phyloP scores from a whole-genome alignment of 352 stramenopile genomes.

The Peronospora belbahrii region DNA sequence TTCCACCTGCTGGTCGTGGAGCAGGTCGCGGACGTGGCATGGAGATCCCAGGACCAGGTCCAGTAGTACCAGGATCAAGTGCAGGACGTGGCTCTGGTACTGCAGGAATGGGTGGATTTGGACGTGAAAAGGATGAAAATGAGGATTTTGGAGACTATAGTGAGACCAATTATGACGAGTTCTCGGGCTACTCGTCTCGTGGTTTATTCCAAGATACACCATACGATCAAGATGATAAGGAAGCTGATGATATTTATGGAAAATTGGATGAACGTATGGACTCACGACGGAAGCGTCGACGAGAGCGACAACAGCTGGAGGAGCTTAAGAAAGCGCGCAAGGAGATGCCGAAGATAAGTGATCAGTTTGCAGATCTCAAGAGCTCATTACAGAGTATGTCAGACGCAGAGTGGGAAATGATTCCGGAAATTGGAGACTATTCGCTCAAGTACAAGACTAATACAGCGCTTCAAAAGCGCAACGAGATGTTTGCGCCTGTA shows the following conservation, averaged over 20 bases:
- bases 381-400: constrained; percentile 86
- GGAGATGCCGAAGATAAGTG: constrained; percentile 90
- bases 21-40: constrained; percentile 59
- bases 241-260: constrained; percentile 95
- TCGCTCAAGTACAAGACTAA: constrained; percentile 88
- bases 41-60: constrained; percentile 10
- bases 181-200: constrained; percentile 79
- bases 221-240: constrained; percentile 95
- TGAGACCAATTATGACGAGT: constrained; percentile 90
- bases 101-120: constrained; percentile 74
- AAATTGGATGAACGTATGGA: constrained; percentile 95
- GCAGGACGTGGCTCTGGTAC: constrained; percentile 71
- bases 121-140: constrained; percentile 79
- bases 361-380: constrained; percentile 98
- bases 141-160: constrained; percentile 86
- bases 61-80: constrained; percentile 11
- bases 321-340: constrained; percentile 82
- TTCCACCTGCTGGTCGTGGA: constrained; percentile 53
- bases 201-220: constrained; percentile 87
- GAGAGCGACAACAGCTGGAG: constrained; percentile 77
- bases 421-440: constrained; percentile 96
- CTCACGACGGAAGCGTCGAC: constrained; percentile 77
- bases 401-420: constrained; percentile 92
- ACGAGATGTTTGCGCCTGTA: constrained; percentile 93
- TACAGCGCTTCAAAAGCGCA: constrained; percentile 86